Conservation (phyloP, 192 early-diverging fungal species). For the Backusella tarrabulga region DNA sequence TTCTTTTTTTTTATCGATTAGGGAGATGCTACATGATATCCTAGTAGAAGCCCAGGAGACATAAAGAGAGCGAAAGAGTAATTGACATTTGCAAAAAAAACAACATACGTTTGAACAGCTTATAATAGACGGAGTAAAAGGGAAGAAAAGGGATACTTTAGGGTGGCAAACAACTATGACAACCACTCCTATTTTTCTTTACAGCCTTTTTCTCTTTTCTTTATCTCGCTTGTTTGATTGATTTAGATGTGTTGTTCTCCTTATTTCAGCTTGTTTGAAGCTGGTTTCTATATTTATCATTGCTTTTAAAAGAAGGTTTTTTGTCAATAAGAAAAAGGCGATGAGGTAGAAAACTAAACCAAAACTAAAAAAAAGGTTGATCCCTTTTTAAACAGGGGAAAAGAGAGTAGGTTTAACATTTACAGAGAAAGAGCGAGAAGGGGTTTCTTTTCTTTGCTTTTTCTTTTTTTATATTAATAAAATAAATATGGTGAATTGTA, state of each 20-base stretch:
- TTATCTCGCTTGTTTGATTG: neutral
- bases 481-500: too few relatives aligned
- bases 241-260: neutral
- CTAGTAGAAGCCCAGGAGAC: neutral
- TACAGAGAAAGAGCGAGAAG: too few relatives aligned
- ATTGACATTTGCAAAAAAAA: neutral
- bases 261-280: neutral
- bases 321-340: neutral
- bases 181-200: neutral
- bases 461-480: neutral
- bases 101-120: neutral
- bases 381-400: neutral
- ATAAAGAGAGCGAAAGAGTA: neutral
- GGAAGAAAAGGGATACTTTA: neutral
- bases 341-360: too few relatives aligned
- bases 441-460: neutral
- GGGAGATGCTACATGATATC: neutral
- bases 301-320: neutral
- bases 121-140: neutral
- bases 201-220: too few relatives aligned
- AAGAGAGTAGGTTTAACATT: neutral
- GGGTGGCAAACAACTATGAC: neutral
- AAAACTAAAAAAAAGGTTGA: neutral
- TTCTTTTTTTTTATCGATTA: neutral
- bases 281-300: neutral